Base-by-base conservation (phyloP, 305 asterid species). In the Lippia alba region DNA sequence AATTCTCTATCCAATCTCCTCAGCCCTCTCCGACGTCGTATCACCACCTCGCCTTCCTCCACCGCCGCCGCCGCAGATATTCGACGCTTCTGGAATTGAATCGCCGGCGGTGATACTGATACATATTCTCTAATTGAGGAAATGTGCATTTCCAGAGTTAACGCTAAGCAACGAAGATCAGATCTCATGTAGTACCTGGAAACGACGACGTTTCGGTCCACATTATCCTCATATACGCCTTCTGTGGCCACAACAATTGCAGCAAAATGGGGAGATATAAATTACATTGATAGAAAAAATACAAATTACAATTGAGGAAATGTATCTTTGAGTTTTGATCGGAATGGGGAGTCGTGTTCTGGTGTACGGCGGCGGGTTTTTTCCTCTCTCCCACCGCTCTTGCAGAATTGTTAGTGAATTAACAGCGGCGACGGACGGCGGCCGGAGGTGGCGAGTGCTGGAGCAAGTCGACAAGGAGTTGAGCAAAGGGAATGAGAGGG, bases 391-490 rank as follows among this genome's bases (percentile, higher is more conserved):
- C 58, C 76, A 76, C 61, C 76, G 73, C 41, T 12, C 65, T n/a
- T 50, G 80, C 79, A 70, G 71, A 66, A 51, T 73, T 14, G 73
- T 73, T 56, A 66, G 73, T 66, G 77, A 11, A 17, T 36, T 72
- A 56, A 77, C 44, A 19, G 17, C 72, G 67, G 69, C 54, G 49
- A 75, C 24, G 16, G 76, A 63, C 61, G 84, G 69, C 57, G 79
- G 65, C 39, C 58, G 34, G 40, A 69, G 87, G 81, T 61, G 80
- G 83, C 76, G 68, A 58, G 82, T 80, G 46, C 76, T 90, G 79
- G 91, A 92, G 76, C 87, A 87, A 74, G 86, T 93, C 69, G 97
- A 93, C 77, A 80, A 80, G 82, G 98, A 93, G 79, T 69, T 91
- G 76, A 79, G 78, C 80, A 77, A 59, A 48, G 96, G 98, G 6